Percentiles rank a stretch among this genome's conserved stretches.
Evolutionary conservation across 2,329 filamentous ascomycete genomes (phyloP).

Genomic region (Fusarium miscanthi): DNA sequence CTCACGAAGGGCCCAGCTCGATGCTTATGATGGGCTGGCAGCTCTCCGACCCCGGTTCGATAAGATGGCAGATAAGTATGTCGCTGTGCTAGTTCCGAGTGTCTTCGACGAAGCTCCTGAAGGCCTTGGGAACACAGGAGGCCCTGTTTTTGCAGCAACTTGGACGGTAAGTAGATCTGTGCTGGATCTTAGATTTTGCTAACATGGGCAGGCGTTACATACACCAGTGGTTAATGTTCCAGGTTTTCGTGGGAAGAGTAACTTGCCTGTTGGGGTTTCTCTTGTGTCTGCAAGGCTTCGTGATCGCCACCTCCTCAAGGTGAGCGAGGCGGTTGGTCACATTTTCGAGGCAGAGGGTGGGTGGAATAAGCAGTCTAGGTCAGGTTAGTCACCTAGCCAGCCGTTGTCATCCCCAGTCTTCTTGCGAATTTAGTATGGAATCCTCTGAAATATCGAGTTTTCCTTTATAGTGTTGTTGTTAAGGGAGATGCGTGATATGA

Average conservation of each 20-base stretch:
- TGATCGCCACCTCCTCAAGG: slow-evolving; percentile 58
- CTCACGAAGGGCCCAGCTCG: slow-evolving; percentile 60
- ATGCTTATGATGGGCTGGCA: slow-evolving; percentile 65
- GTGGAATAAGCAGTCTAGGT: slow-evolving; percentile 6
- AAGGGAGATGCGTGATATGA: not conserved
- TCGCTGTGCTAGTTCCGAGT: slow-evolving; percentile 68
- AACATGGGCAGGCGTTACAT: slow-evolving; percentile 58
- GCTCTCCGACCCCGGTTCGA: slow-evolving; percentile 66
- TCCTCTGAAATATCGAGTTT: not conserved
- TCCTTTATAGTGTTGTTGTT: fast-evolving
- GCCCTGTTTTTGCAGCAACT: slow-evolving; percentile 60
- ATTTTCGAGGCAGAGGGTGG: slow-evolving; percentile 48
- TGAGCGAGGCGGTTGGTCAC: slow-evolving; percentile 50
- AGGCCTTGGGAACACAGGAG: slow-evolving; percentile 65
- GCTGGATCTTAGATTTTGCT: slow-evolving; percentile 41
- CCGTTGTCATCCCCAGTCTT: fast-evolving
- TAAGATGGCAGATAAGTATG: slow-evolving; percentile 61
- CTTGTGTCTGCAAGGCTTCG: slow-evolving; percentile 60
- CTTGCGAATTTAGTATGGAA: not conserved
- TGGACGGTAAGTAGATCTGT: slow-evolving; percentile 61
- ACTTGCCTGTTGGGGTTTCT: slow-evolving; percentile 68
- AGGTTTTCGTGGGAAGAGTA: slow-evolving; percentile 63
- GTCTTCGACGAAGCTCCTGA: slow-evolving; percentile 68
- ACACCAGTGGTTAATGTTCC: slow-evolving; percentile 71
- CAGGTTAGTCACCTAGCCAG: no score